A percentile compares a stretch with the other conserved stretches of the same genome.
These are phyloP conservation scores for Ogataea haglerorum DNA, from an alignment of 805 yeast species.

Conservation along the genomic window DNA sequence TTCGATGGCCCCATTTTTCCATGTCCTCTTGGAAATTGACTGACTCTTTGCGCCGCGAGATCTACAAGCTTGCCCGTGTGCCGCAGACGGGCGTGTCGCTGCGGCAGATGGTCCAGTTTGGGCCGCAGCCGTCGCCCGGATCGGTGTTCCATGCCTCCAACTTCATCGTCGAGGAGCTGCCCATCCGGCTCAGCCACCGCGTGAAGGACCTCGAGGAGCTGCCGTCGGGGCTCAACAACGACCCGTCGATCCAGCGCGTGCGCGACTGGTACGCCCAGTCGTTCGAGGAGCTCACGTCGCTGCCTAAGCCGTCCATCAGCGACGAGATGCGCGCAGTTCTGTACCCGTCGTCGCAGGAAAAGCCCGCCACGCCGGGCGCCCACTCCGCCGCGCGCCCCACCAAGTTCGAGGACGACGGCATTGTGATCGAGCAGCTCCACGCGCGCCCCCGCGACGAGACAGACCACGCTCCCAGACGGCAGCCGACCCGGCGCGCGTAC, in stretches of 20 bases:
- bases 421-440: constrained; percentile 27
- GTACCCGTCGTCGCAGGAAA: constrained; percentile 11
- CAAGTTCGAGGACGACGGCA: constrained; percentile 48
- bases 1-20: background rate
- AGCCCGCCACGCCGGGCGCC: constrained; percentile 9
- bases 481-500: constrained; percentile 32
- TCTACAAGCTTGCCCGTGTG: constrained; percentile 62
- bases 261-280: constrained; percentile 89
- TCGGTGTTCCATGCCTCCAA: constrained; percentile 78
- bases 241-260: constrained; percentile 74
- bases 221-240: constrained; percentile 68
- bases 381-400: constrained; percentile 12
- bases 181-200: constrained; percentile 80
- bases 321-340: constrained; percentile 40
- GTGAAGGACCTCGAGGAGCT: constrained; percentile 80
- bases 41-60: constrained; percentile 47
- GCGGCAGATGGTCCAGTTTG: constrained; percentile 90
- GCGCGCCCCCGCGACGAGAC: constrained; percentile 14
- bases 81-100: constrained; percentile 83
- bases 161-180: constrained; percentile 81
- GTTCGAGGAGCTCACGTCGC: constrained; percentile 72
- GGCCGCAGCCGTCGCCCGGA: constrained; percentile 75
- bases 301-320: constrained; percentile 55
- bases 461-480: constrained; percentile 4
- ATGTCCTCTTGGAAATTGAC: constrained; percentile 45